These are phyloP conservation scores for Lomentospora prolificans DNA, from an alignment of 2,329 filamentous ascomycete genomes.

Conservation along the genomic window DNA sequence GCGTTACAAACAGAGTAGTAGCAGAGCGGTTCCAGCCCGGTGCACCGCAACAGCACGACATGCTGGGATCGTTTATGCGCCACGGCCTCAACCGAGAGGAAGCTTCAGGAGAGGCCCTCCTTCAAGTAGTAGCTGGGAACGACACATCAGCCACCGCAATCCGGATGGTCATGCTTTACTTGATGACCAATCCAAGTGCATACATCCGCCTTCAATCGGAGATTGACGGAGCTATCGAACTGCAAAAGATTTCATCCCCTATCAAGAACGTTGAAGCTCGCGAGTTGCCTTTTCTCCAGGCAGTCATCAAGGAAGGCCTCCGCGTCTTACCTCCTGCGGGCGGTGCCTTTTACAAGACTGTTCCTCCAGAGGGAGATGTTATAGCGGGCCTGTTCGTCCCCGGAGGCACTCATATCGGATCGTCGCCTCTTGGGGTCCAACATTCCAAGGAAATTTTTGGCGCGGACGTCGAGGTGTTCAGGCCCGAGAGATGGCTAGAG, in stretches of 20 bases:
- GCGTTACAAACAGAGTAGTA: slow-evolving; percentile 5
- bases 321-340: slow-evolving; percentile 34
- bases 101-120: slow-evolving; percentile 21
- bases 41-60: slow-evolving; percentile 20
- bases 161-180: slow-evolving; percentile 38
- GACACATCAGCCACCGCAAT: slow-evolving; percentile 27
- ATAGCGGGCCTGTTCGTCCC: slow-evolving; percentile 32
- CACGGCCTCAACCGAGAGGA: slow-evolving; percentile 23
- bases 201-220: slow-evolving; percentile 38
- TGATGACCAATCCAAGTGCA: slow-evolving; percentile 38
- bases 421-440: slow-evolving; percentile 30
- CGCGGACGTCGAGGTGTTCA: slow-evolving; percentile 29
- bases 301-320: slow-evolving; percentile 39
- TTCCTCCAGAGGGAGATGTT: slow-evolving; percentile 27
- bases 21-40: slow-evolving; percentile 15
- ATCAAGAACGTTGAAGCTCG: slow-evolving; percentile 26
- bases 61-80: slow-evolving; percentile 31
- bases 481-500: slow-evolving; percentile 38
- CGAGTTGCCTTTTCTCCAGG: slow-evolving; percentile 36
- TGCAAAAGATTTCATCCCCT: slow-evolving; percentile 18
- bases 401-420: slow-evolving; percentile 33
- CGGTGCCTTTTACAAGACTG: slow-evolving; percentile 23
- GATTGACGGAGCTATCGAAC: slow-evolving; percentile 25
- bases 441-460: slow-evolving; percentile 27
- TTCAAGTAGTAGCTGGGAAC: slow-evolving; percentile 25